phyloP scores from a whole-genome alignment of 192 early-diverging fungal genomes.

The Chytriomyces sp. region DNA sequence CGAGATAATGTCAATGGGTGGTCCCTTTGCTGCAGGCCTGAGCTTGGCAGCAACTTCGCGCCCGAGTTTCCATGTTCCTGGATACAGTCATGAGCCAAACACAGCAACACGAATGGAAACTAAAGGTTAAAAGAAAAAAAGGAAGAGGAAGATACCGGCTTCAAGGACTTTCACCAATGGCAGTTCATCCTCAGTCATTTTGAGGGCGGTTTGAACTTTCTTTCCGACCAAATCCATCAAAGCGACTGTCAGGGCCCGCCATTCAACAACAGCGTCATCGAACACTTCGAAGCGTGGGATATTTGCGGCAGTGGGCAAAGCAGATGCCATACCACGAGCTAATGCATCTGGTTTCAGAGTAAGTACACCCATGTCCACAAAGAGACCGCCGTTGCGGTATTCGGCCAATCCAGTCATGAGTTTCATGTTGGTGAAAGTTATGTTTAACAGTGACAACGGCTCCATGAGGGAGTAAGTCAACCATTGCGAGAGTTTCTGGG shows the following conservation, averaged over 20 bases:
- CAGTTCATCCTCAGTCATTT: conserved; percentile 58
- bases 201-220: conserved; percentile 62
- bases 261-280: conserved; percentile 89
- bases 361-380: conserved; percentile 85
- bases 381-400: conserved; percentile 72
- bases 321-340: conserved; percentile 9
- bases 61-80: conserved; percentile 92
- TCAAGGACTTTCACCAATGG: conserved; percentile 87
- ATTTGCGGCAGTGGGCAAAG: conserved; percentile 37
- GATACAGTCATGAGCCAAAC: not conserved
- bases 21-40: conserved; percentile 80
- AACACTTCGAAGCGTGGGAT: conserved; percentile 75
- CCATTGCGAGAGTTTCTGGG: conserved; percentile 94
- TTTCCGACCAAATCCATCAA: conserved; percentile 77
- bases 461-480: conserved; percentile 92
- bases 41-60: conserved; percentile 82
- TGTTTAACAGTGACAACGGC: conserved; percentile 59
- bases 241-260: conserved; percentile 89
- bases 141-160: conserved; percentile 52
- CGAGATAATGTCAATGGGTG: conserved; percentile 87
- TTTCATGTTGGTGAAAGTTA: conserved; percentile 61
- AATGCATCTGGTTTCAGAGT: conserved; percentile 35
- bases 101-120: no score
- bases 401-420: conserved; percentile 77
- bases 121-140: no score